Evolutionary conservation across 495 filamentous ascomycete genomes (phyloP), one percentile per base, ranked within the genome.

Genomic region (Penicillium paxilli): DNA sequence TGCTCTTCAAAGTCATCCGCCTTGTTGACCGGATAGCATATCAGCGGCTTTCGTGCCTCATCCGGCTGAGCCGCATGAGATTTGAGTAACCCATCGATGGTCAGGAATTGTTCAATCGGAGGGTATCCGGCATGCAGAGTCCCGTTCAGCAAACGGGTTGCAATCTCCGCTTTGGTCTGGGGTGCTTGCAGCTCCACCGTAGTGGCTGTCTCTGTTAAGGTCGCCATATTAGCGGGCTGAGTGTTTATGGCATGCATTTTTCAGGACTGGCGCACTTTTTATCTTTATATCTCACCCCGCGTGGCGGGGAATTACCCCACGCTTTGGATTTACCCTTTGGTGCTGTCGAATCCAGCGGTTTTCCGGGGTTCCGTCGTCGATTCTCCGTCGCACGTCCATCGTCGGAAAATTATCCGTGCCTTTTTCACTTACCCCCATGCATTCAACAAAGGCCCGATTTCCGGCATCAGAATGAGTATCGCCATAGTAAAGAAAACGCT

Each of bases 1-100:
- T 67, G 58, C 19, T 64, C 47, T 44, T 67, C 64, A n/a, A 62
- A 67, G 33, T 67, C 64, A 5, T 52, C 58, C 0, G 64, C 61
- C 19, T 42, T 51, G 1, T 47, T 58, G 14, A 55, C 33, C 0
- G 64, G 64, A 44, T 67, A 67, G 51, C 64, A 64, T 20, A 67
- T 52, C 16, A 67, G 47, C 19, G 64, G 64, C 21, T 37, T 42
- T 11, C 37, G 26, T 6, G 55, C 48, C 6, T 62, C 42, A 48
- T 67, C 55, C 12, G 55, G 40, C 10, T 67, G 57, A 42, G 55
- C 50, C 1, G 64, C 61, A 51, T 67, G 64, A 4, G 58, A 62
- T 24, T 51, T 59, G 9, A 67, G 56, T 10, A 67, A 46, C 10
- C 61, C 58, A 46, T 67, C 64, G 17, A 67, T 62, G 11, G 64